Percentiles rank a stretch among this genome's conserved stretches.
phyloP scores from a whole-genome alignment of 768 basidiomycete genomes.

The Amyloporia xantha region DNA sequence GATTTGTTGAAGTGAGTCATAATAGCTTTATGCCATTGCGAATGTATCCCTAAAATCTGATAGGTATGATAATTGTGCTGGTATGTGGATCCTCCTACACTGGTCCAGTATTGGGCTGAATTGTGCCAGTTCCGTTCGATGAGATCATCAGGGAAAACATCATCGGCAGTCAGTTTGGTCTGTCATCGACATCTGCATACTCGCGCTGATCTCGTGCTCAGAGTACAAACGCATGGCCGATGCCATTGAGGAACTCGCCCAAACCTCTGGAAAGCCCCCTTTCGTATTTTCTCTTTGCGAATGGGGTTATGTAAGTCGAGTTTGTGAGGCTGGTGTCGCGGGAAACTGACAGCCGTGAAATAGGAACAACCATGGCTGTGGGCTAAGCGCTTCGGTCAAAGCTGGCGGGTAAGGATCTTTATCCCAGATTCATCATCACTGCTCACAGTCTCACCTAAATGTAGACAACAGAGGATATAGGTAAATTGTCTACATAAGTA shows the following conservation, averaged over 20 bases:
- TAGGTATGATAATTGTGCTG: slow-evolving; percentile 50
- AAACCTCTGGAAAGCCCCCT: slow-evolving; percentile 44
- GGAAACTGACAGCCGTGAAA: no score
- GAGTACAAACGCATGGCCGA: slow-evolving; percentile 56
- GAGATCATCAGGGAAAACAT: slow-evolving; percentile 14
- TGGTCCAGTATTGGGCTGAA: no score
- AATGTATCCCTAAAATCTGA: not conserved
- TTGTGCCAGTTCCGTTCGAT: slow-evolving; percentile 13
- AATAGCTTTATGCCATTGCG: not conserved
- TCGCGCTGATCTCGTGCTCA: slow-evolving; percentile 16
- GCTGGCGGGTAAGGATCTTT: slow-evolving; percentile 47
- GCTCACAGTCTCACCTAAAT: not conserved
- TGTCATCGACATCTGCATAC: slow-evolving; percentile 21
- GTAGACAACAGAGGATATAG: slow-evolving; percentile 23
- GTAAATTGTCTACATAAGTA: slow-evolving; percentile 21
- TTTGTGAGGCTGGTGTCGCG: no score
- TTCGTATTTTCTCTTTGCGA: slow-evolving; percentile 57
- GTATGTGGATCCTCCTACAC: no score
- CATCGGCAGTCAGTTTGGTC: slow-evolving; percentile 31
- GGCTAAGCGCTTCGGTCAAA: slow-evolving; percentile 53
- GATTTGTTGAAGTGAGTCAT: slow-evolving; percentile 51
- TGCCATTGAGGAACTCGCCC: slow-evolving; percentile 45
- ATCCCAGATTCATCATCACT: not conserved
- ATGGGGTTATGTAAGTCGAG: slow-evolving; percentile 56
- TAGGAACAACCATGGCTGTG: slow-evolving; percentile 60